Base-by-base conservation (phyloP, 1,284 basidiomycete species). In the Heterobasidion annosum region DNA sequence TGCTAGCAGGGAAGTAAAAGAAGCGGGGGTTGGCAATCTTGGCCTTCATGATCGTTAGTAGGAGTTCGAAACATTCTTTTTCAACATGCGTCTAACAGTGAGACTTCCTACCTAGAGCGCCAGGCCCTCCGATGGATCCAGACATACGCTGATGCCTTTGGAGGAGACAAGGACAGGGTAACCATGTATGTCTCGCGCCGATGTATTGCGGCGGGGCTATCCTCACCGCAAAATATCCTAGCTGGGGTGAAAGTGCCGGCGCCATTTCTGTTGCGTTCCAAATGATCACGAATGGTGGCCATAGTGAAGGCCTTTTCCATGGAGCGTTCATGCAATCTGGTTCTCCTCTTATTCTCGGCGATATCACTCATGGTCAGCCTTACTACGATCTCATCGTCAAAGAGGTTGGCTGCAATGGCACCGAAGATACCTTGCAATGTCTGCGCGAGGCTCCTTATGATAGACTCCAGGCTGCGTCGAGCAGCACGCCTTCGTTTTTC, bases 21-120 rank as follows among this genome's bases (percentile, higher is more conserved):
- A 67, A 10, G 79, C 75, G 6, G 77, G 78, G 1, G 65, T 79
- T 1, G 73, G 76, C 1, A 83, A 83, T 60, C 63, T 80, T 1
- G 82, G 82, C 3, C 64, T 82, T 2, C 72, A 71, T 52, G 78
- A 81, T 59, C 77, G 79, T 80, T 57, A 60, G 76, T 67, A 0
- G 1, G 16, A n/a, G 1, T 8, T 37, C 3, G 16, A 32, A 33
- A 37, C 25, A 1, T 19, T 1, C 18, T 37, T 49, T 34, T 34
- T 18, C 12, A 3, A 32, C 32, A 4, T n/a, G 3, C 10, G 18
- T 32, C 16, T 42, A 2, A 18, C 34, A 3, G 2, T 3, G n/a
- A 32, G 10, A 7, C 8, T n/a, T 48, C 7, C 50, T 51, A 4
- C 53, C 7, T 48, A 82, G 79, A 82, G 62, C 74, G 76, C 8